A percentile compares a stretch with the other conserved stretches of the same genome.
Conservation (phyloP, 1,284 basidiomycete species). For the Cryptococcus maquisensis region DNA sequence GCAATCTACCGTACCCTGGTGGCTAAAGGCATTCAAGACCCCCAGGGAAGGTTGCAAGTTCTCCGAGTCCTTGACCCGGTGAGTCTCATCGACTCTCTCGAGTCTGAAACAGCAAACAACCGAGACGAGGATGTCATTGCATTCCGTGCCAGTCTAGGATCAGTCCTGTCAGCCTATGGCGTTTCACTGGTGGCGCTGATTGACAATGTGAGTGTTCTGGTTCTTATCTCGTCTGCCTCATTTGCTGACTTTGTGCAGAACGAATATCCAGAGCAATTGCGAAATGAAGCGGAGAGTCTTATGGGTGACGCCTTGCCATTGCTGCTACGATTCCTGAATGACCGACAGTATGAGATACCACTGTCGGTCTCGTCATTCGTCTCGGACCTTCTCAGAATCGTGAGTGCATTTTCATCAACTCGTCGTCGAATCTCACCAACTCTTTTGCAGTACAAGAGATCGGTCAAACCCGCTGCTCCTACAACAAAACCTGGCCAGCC, state of each 20-base stretch:
- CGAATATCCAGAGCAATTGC: conserved; percentile 55
- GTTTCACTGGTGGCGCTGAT: conserved; percentile 77
- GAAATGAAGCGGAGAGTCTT: conserved; percentile 63
- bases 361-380: conserved; percentile 78
- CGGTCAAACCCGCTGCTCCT: conserved; percentile 11
- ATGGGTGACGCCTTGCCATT: conserved; percentile 72
- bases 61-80: conserved; percentile 83
- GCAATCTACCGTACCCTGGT: conserved; percentile 77
- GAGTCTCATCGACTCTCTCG: conserved; percentile 71
- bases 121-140: conserved; percentile 71
- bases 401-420: conserved; percentile 50
- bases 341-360: conserved; percentile 81
- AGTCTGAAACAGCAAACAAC: conserved; percentile 67
- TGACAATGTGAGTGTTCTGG: conserved; percentile 60
- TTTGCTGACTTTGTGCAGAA: conserved; percentile 1
- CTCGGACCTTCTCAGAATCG: conserved; percentile 66
- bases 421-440: background rate
- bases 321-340: conserved; percentile 82
- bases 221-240: background rate
- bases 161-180: conserved; percentile 76
- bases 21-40: conserved; percentile 88
- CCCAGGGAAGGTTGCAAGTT: conserved; percentile 83
- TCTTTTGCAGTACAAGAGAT: conserved; percentile 9
- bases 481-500: conserved; percentile 21
- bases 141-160: conserved; percentile 84